These are phyloP conservation scores for Naegleria lovaniensis DNA, from an alignment of 208 protist genomes.

Conservation along the genomic window DNA sequence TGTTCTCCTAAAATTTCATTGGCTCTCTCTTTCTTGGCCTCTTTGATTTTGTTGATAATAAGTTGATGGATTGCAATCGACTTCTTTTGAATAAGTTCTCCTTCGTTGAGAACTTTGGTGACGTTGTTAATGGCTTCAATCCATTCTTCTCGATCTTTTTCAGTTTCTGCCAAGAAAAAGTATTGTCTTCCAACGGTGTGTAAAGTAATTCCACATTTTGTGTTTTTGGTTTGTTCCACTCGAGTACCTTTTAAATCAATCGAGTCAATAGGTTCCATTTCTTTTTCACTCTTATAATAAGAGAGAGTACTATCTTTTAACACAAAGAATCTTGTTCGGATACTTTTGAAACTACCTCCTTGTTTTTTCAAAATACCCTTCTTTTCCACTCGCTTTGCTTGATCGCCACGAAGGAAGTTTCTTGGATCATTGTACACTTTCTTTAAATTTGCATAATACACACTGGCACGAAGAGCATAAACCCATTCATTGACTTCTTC, in stretches of 20 bases:
- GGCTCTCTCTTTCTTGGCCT: neutral
- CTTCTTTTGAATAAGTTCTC: constrained; percentile 5
- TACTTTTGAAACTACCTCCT: neutral
- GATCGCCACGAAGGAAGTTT: neutral
- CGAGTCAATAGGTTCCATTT: constrained; percentile 13
- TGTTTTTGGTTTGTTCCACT: neutral
- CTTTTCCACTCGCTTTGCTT: constrained; percentile 3
- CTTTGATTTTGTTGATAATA: neutral
- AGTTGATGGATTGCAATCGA: constrained; percentile 12
- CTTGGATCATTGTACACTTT: constrained; percentile 19
- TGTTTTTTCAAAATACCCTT: constrained; percentile 12
- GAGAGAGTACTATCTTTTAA: neutral
- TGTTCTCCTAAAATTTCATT: neutral
- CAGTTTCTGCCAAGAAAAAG: neutral
- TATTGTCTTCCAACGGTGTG: constrained; percentile 13
- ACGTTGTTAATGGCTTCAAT: constrained; percentile 8
- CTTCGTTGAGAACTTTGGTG: neutral
- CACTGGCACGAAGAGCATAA: constrained; percentile 11
- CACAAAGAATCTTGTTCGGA: constrained; percentile 7
- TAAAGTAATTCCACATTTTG: constrained; percentile 10
- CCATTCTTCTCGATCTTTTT: neutral
- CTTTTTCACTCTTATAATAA: constrained; percentile 21
- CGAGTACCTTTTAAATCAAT: neutral
- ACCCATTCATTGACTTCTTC: neutral
- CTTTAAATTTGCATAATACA: constrained; percentile 18